Evolutionary conservation across 148 eudicot species (phyloP), one percentile per base, ranked within the genome.

Genomic region (Rhododendron vialii): DNA sequence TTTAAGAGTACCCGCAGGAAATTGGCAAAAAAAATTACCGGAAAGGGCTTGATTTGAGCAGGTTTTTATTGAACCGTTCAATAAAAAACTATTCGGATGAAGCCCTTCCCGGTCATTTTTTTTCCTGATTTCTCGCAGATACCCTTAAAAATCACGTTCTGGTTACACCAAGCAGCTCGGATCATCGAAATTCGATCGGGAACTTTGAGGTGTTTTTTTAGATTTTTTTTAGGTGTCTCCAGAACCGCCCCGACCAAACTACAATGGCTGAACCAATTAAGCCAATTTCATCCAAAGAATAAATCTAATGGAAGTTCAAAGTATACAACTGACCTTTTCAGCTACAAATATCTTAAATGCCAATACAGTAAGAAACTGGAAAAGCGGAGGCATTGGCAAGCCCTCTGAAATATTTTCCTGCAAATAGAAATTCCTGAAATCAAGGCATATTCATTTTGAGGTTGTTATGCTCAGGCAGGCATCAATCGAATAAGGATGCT

Each of bases 381-480:
- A 95, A 38, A 95, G 91, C 30, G 96, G 96, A 85, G 98, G 98
- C 98, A 95, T 95, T 78, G 98, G 98, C 92, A 95, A 91, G 82
- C 93, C 95, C 80, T 91, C 93, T 33, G 94, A 85, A 57, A 91
- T 88, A 80, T 90, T 86, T 75, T 89, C 93, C 98, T 95, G 97
- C 88, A 89, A 86, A 84, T 71, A n/a, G 65, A 35, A 89, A n/a
- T 45, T 85, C 81, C 87, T 87, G 88, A 53, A 85, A 84, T 89
- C 57, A 81, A 84, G 75, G 30, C 51, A 51, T 61, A 8, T 55
- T 50, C 87, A 74, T 43, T 22, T n/a, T 14, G 17, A 50, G 51
- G 24, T 53, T 48, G 17, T 84, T n/a, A 84, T 38, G 6, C 48
- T 51, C 33, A 35, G 17, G 30, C 65, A 50, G 50, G 30, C 47